Percentiles rank a stretch among this genome's conserved stretches.
These are phyloP conservation scores for Salpingoeca rosetta DNA, from an alignment of 78 protist genomes.

Conservation along the genomic window DNA sequence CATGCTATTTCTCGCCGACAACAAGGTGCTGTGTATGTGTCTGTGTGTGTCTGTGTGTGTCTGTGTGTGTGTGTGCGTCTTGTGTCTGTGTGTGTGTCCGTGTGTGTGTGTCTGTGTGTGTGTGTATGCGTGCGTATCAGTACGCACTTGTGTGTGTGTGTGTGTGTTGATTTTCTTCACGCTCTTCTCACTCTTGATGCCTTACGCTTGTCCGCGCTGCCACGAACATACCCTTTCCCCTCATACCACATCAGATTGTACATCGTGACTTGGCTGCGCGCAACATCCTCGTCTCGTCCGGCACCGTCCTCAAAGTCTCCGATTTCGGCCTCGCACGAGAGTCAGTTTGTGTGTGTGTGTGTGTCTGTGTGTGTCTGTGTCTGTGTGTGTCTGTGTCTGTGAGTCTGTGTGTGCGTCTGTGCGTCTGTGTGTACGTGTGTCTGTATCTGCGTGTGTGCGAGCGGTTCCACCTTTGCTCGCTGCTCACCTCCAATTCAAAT, in stretches of 20 bases:
- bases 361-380: not conserved
- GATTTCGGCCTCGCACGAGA: not conserved
- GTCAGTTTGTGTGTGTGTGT: no score
- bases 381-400: not conserved
- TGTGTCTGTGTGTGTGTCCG: no score
- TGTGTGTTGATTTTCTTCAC: no score
- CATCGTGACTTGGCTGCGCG: slow-evolving; percentile 3
- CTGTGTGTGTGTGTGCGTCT: no score
- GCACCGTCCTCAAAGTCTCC: not conserved
- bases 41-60: no score
- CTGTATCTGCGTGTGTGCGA: no score
- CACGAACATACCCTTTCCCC: not conserved
- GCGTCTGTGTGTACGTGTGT: not conserved
- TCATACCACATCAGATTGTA: not conserved
- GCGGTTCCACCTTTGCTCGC: no score
- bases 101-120: no score
- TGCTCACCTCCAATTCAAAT: no score
- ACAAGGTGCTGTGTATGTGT: not conserved
- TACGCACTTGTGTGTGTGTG: no score
- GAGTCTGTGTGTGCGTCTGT: not conserved
- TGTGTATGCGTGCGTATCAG: no score
- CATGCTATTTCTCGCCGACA: not conserved
- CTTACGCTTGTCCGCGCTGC: not conserved
- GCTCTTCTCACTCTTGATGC: no score
- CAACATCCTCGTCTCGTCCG: not conserved